A percentile compares a stretch with the other conserved stretches of the same genome.
Conservation (phyloP, 768 basidiomycete genomes). For the Gymnopilus junonius region DNA sequence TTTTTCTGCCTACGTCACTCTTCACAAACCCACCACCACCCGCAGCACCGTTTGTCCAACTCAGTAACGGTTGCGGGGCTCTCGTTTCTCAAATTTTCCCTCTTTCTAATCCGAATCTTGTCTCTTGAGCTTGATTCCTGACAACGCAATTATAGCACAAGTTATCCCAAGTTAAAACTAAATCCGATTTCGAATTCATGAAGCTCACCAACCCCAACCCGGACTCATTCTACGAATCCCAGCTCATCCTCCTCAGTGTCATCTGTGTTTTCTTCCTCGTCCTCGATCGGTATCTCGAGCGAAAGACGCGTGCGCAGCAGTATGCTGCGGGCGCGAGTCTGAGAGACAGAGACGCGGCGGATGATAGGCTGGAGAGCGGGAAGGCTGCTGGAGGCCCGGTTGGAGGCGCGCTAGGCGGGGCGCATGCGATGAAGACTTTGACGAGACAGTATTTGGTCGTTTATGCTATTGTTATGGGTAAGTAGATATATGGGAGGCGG, state of each 20-base stretch:
- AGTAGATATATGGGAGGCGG: too few species aligned
- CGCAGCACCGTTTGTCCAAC: too few species aligned
- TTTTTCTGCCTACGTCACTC: too few species aligned
- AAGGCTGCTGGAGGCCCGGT: slow-evolving; percentile 9
- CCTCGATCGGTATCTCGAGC: background rate
- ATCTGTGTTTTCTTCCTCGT: slow-evolving; percentile 23
- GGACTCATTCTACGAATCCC: slow-evolving; percentile 30
- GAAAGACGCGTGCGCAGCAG: background rate
- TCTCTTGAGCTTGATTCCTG: too few species aligned
- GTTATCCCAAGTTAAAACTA: too few species aligned
- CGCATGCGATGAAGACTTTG: slow-evolving; percentile 19
- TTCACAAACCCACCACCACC: too few species aligned
- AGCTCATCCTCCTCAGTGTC: slow-evolving; percentile 26
- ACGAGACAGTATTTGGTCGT: slow-evolving; percentile 62
- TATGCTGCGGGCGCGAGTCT: too few species aligned
- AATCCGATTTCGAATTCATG: background rate
- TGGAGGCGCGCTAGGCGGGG: background rate
- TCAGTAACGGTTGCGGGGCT: too few species aligned
- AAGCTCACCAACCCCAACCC: background rate
- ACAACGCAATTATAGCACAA: too few species aligned
- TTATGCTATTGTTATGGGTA: slow-evolving; percentile 78
- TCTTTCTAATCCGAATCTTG: too few species aligned
- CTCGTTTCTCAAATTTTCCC: too few species aligned
- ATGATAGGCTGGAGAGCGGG: slow-evolving; percentile 27
- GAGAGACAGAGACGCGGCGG: slow-evolving; percentile 16